phyloP scores from a whole-genome alignment of 1,284 basidiomycete species.

The Paramarasmius palmivorus region DNA sequence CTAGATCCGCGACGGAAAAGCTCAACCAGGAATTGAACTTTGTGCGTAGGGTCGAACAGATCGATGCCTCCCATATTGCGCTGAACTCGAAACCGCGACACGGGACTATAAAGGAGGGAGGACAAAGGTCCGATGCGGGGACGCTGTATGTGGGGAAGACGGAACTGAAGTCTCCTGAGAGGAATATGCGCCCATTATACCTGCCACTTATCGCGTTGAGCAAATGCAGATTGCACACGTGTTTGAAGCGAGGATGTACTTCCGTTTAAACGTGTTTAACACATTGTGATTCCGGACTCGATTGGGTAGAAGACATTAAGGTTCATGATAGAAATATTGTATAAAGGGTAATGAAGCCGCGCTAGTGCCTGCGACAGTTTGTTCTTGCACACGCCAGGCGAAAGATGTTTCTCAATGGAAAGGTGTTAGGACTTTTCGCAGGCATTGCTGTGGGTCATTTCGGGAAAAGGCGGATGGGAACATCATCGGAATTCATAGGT shows the following conservation, averaged over 20 bases:
- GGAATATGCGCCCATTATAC: conserved; percentile 1
- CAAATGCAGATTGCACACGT: conserved; percentile 10
- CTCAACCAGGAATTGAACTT: conserved; percentile 8
- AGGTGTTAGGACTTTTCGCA: too few species aligned
- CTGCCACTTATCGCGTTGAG: background rate
- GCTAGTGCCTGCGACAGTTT: background rate
- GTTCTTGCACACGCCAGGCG: too few species aligned
- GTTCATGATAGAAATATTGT: background rate
- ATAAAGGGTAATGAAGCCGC: background rate
- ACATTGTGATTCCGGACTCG: too few species aligned
- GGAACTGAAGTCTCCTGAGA: background rate
- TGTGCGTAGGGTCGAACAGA: conserved; percentile 13
- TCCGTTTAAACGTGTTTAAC: conserved; percentile 1
- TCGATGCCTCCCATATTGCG: conserved; percentile 5
- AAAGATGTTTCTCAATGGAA: too few species aligned
- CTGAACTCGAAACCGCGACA: background rate
- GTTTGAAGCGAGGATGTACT: conserved; percentile 2
- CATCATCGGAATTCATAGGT: background rate
- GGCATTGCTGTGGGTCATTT: too few species aligned
- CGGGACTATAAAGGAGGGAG: background rate
- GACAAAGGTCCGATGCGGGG: background rate
- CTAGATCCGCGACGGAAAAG: conserved; percentile 10
- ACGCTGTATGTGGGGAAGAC: background rate
- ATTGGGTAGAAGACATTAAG: background rate
- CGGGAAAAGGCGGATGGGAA: too few species aligned